A percentile compares a stretch with the other conserved stretches of the same genome.
phyloP scores from a whole-genome alignment of 2,329 filamentous ascomycete genomes.

The Penicillium sp. region DNA sequence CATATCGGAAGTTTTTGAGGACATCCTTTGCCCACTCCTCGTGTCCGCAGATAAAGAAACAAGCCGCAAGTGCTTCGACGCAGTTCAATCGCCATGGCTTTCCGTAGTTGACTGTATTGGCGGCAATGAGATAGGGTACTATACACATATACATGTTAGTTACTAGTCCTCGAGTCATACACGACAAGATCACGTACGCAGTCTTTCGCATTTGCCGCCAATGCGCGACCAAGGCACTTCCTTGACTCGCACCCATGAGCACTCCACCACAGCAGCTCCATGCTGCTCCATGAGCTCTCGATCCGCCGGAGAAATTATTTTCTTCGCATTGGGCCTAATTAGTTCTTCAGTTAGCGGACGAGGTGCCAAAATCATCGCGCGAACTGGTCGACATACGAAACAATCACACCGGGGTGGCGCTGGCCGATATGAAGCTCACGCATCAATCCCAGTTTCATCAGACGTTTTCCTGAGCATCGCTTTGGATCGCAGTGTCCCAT shows the following conservation, averaged over 20 bases:
- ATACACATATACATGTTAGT: conserved; percentile 1
- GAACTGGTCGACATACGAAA: conserved; percentile 61
- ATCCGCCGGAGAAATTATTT: conserved; percentile 81
- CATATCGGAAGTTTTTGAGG: conserved; percentile 84
- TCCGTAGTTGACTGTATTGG: conserved; percentile 97
- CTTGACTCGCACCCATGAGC: conserved; percentile 89
- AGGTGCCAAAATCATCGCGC: neutral
- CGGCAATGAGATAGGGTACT: conserved; percentile 92
- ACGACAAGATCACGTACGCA: conserved; percentile 52
- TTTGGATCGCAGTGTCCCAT: conserved; percentile 97
- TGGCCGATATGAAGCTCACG: conserved; percentile 89
- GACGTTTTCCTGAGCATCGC: conserved; percentile 90
- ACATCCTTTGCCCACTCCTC: conserved; percentile 87
- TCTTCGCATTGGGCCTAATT: conserved; percentile 79
- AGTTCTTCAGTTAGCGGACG: conserved; percentile 4
- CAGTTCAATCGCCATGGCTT: conserved; percentile 95
- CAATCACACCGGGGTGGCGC: conserved; percentile 87
- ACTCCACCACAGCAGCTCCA: conserved; percentile 95
- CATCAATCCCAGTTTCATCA: conserved; percentile 93
- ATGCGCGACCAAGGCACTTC: conserved; percentile 92
- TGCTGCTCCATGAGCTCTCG: conserved; percentile 79
- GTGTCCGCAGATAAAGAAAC: conserved; percentile 91
- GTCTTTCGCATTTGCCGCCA: conserved; percentile 87
- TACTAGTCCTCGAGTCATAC: neutral
- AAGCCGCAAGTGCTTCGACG: conserved; percentile 89